A percentile compares a stretch with the other conserved stretches of the same genome.
Evolutionary conservation across 2,329 filamentous ascomycete species (phyloP).

Genomic region (Penicillium digitatum): DNA sequence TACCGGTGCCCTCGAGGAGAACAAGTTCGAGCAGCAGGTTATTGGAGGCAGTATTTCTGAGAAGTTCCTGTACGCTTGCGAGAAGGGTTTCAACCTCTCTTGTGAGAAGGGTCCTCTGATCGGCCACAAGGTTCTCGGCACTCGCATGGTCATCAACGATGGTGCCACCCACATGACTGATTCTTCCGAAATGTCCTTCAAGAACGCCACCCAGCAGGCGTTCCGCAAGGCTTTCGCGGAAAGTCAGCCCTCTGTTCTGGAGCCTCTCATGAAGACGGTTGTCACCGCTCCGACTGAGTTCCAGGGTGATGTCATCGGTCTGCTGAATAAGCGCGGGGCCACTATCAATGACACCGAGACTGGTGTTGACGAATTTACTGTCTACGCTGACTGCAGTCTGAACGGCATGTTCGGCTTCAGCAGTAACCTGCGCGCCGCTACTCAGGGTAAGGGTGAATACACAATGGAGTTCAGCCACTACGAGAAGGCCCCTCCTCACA

Average conservation of each 20-base stretch:
- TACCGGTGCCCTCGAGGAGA: conserved; percentile 65
- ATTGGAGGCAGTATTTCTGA: conserved; percentile 87
- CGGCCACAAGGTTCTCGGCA: conserved; percentile 86
- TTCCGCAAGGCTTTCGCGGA: conserved; percentile 90
- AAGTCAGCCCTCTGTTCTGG: conserved; percentile 77
- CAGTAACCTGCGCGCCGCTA: conserved; percentile 82
- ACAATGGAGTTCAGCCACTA: conserved; percentile 99
- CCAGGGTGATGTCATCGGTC: conserved; percentile 89
- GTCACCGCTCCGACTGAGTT: conserved; percentile 96
- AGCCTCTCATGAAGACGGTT: conserved; percentile 97
- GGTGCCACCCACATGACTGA: conserved; percentile 97
- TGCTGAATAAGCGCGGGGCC: conserved; percentile 95
- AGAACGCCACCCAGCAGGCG: conserved; percentile 87
- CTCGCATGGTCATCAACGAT: conserved; percentile 89
- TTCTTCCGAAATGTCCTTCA: conserved; percentile 95
- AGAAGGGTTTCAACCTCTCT: conserved; percentile 84
- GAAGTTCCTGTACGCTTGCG: conserved; percentile 91
- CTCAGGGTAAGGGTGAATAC: conserved; percentile 98
- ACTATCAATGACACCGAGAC: conserved; percentile 95
- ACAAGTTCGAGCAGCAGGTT: conserved; percentile 82
- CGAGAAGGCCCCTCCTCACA: conserved; percentile 74
- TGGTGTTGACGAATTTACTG: conserved; percentile 86
- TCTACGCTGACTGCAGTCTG: conserved; percentile 85
- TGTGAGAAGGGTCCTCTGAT: conserved; percentile 85
- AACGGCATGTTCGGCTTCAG: conserved; percentile 99